Evolutionary conservation across 768 basidiomycete species (phyloP), one percentile per base, ranked within the genome.

Genomic region (Hygrophoropsis aurantiaca): DNA sequence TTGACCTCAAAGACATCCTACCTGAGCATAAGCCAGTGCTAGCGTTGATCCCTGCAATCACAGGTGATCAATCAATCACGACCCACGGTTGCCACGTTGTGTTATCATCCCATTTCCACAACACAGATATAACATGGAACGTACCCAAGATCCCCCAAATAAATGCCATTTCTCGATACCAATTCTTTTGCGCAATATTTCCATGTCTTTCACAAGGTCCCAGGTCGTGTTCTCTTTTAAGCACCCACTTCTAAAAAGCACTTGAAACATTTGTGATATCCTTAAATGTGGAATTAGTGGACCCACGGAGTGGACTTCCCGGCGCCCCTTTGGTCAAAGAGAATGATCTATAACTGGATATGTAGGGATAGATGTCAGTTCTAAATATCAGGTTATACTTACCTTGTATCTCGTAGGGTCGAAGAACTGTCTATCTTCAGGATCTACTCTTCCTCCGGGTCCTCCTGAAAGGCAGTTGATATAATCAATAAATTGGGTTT

Each of bases 21-120:
- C 89, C 73, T 95, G 87, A 6, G 94, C 82, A 65, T 97, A 95
- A 2, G 84, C 85, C 43, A 95, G 67, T 4, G 90, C 78, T 9
- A 97, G 75, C 3, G 94, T 94, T 3, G 90, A 93, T 2, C 94
- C 94, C 89, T 82, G n/a, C n/a, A n/a, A n/a, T n/a, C n/a, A n/a
- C n/a, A n/a, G n/a, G n/a, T n/a, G n/a, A n/a, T n/a, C n/a, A n/a
- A n/a, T n/a, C n/a, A 35, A 4, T 47, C 1, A 7, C 23, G 49
- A n/a, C 2, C 33, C 26, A 18, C 25, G 16, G 19, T 11, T 10
- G 35, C 40, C n/a, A 11, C 20, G 27, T n/a, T n/a, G n/a, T n/a
- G n/a, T n/a, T n/a, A n/a, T n/a, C n/a, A n/a, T 10, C 16, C 11
- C 19, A 30, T 25, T 24, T 8, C 20, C 9, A 6, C 20, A 16